Conservation (phyloP, 2,329 filamentous ascomycete genomes). For the Pseudocercospora fijiensis region DNA sequence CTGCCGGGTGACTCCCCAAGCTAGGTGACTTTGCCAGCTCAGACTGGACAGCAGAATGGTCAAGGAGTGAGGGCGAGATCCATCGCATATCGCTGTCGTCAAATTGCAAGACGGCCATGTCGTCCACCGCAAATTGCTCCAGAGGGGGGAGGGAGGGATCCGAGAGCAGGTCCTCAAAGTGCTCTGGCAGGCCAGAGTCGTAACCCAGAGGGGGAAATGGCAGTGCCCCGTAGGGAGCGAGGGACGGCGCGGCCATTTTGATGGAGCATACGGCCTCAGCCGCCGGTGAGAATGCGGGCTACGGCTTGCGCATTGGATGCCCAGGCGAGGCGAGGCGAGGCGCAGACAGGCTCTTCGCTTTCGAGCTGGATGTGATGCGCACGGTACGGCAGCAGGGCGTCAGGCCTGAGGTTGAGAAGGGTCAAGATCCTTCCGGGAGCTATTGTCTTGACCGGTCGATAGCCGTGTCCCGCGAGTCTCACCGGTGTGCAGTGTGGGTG, state of each 20-base stretch:
- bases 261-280: not conserved
- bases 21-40: constrained; percentile 20
- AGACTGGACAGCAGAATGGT: constrained; percentile 6
- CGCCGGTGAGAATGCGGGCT: constrained; percentile 4
- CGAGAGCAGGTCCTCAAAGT: not conserved
- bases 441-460: not conserved
- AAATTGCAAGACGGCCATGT: constrained; percentile 9
- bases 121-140: not conserved
- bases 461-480: not conserved
- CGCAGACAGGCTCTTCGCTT: not conserved
- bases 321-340: not conserved
- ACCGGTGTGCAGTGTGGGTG: not conserved
- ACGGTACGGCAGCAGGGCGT: not conserved
- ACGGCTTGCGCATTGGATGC: not conserved
- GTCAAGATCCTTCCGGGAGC: not conserved
- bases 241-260: not conserved
- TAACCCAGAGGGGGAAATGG: constrained; percentile 1
- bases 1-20: constrained; percentile 12
- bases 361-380: not conserved
- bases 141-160: not conserved
- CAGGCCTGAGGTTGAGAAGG: not conserved
- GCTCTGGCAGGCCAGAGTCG: constrained; percentile 13
- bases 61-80: not conserved
- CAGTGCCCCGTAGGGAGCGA: not conserved
- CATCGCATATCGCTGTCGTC: constrained; percentile 4